Conservation (phyloP, 179 eudicot genomes). For the Spinacia oleracea region DNA sequence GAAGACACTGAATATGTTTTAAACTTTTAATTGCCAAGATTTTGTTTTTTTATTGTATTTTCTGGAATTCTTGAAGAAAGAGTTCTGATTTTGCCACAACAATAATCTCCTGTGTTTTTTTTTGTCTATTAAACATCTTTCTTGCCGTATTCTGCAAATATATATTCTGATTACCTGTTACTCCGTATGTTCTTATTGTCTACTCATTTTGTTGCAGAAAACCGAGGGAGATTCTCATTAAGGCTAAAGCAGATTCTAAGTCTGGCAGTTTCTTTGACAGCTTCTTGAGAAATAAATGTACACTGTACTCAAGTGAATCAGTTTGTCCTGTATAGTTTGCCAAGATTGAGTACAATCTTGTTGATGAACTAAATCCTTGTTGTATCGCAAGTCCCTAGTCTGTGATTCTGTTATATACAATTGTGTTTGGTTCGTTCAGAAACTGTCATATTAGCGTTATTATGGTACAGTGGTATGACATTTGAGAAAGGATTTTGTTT, state of each 20-base stretch:
- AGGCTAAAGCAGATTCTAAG: constrained; percentile 15
- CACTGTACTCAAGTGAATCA: constrained; percentile 16
- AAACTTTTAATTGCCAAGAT: background rate
- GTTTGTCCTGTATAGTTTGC: constrained; percentile 4
- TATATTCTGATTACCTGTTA: background rate
- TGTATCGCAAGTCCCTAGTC: too few species aligned
- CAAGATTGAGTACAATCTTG: constrained; percentile 3
- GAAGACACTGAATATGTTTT: background rate
- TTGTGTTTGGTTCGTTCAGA: too few species aligned
- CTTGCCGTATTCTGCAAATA: background rate
- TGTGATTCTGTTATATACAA: background rate
- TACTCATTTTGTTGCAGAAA: constrained; percentile 16
- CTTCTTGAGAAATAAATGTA: constrained; percentile 25
- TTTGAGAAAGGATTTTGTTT: too few species aligned
- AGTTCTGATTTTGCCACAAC: background rate
- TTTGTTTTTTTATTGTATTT: too few species aligned
- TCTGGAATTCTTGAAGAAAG: background rate
- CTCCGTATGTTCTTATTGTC: background rate
- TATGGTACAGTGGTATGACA: too few species aligned
- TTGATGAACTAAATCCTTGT: too few species aligned
- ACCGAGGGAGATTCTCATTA: constrained; percentile 26
- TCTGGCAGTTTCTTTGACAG: constrained; percentile 2
- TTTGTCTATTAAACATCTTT: background rate
- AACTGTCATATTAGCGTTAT: too few species aligned
- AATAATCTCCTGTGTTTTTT: background rate